Conservation (phyloP, 495 filamentous ascomycete species). For the Penicillium silybi region DNA sequence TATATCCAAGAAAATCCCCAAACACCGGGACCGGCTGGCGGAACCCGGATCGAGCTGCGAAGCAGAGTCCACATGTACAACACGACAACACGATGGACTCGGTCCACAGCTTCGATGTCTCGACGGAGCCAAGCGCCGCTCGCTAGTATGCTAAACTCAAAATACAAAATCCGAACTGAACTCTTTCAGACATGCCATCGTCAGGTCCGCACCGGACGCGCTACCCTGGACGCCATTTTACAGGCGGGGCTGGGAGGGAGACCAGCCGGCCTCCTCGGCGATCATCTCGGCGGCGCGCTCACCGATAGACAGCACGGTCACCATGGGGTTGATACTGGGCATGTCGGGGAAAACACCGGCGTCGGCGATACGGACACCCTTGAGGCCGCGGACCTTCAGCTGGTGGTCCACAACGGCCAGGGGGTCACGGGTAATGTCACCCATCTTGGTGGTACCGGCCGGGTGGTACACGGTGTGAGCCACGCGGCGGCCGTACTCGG, state of each 20-base stretch:
- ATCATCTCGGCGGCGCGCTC: conserved; percentile 63
- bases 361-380: conserved; percentile 60
- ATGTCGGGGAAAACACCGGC: conserved; percentile 67
- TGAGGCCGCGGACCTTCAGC: conserved; percentile 54
- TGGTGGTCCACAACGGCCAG: conserved; percentile 62
- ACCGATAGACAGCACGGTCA: conserved; percentile 61
- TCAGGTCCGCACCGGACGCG: neutral
- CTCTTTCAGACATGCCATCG: conserved; percentile 10
- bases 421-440: conserved; percentile 56
- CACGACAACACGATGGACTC: neutral
- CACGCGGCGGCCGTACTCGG: conserved; percentile 67
- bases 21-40: conserved; percentile 9
- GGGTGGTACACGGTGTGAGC: conserved; percentile 88
- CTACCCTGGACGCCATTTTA: conserved; percentile 15
- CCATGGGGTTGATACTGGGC: conserved; percentile 63
- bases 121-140: conserved; percentile 15
- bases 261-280: conserved; percentile 59
- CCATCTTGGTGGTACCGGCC: conserved; percentile 85
- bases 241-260: conserved; percentile 46
- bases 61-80: neutral
- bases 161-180: conserved; percentile 10
- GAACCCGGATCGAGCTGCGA: neutral
- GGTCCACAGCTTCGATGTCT: neutral
- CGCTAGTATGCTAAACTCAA: conserved; percentile 24
- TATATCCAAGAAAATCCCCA: conserved; percentile 3